A percentile compares a stretch with the other conserved stretches of the same genome.
phyloP scores from a whole-genome alignment of 176 grass and related monocot species.

The Rhynchospora pubera region DNA sequence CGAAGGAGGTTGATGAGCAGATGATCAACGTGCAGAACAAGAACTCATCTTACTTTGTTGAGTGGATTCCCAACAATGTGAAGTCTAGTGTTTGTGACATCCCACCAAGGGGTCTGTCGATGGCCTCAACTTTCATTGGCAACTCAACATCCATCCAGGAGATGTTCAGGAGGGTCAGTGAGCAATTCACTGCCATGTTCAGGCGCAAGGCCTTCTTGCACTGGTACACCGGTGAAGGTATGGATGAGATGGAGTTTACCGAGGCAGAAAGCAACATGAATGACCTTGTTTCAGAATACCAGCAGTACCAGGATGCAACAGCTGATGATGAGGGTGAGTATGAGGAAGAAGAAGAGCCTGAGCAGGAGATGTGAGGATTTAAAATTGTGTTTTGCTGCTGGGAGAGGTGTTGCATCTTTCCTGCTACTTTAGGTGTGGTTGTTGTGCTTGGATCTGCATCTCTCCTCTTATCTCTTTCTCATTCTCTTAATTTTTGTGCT shows the following conservation, averaged over 20 bases:
- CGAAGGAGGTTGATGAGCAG: conserved; percentile 75
- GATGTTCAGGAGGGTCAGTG: conserved; percentile 87
- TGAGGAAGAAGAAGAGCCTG: conserved; percentile 54
- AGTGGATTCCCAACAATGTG: conserved; percentile 90
- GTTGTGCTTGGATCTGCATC: not conserved
- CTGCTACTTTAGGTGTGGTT: conserved; percentile 7
- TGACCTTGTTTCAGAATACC: conserved; percentile 76
- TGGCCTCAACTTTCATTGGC: conserved; percentile 84
- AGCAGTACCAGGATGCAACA: conserved; percentile 87
- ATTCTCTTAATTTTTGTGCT: not conserved
- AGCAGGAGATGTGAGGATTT: conserved; percentile 38
- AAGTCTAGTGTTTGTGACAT: conserved; percentile 88
- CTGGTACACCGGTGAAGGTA: conserved; percentile 87
- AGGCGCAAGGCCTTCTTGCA: conserved; percentile 95
- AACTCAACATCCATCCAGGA: conserved; percentile 90
- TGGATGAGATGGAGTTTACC: conserved; percentile 94
- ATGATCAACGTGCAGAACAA: conserved; percentile 98
- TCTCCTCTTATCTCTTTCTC: not conserved
- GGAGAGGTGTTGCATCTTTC: not conserved
- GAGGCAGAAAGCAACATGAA: conserved; percentile 96
- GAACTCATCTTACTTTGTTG: conserved; percentile 81
- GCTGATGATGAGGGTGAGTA: conserved; percentile 68
- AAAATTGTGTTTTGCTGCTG: not conserved
- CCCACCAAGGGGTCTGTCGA: conserved; percentile 55
- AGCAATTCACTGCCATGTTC: conserved; percentile 97